Conservation (phyloP, 2,329 filamentous ascomycete species). For the Curvularia lunata region DNA sequence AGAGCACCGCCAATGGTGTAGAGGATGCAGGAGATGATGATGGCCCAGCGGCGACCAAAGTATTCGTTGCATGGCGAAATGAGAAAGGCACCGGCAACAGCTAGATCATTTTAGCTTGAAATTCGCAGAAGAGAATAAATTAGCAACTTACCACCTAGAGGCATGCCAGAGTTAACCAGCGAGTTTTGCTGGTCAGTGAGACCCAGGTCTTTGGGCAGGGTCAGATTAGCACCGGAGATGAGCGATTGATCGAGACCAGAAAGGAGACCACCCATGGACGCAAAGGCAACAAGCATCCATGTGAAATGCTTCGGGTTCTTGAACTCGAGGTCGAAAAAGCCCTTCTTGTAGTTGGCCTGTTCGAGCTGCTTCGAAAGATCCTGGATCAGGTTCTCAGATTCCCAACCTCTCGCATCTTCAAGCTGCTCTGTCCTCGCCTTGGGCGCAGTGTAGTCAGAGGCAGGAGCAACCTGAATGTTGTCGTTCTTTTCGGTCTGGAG, state of each 20-base stretch:
- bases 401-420: slow-evolving; percentile 49
- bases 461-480: slow-evolving; percentile 32
- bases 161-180: slow-evolving; percentile 73
- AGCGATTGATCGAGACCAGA: slow-evolving; percentile 76
- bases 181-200: slow-evolving; percentile 64
- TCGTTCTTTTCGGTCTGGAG: slow-evolving; percentile 24
- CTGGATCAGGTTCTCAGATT: slow-evolving; percentile 54
- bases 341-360: slow-evolving; percentile 46
- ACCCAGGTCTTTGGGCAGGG: slow-evolving; percentile 64
- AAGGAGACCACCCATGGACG: slow-evolving; percentile 76
- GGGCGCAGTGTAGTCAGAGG: slow-evolving; percentile 31
- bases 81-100: slow-evolving; percentile 71
- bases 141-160: slow-evolving; percentile 59
- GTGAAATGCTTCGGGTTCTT: slow-evolving; percentile 70
- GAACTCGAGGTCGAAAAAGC: slow-evolving; percentile 63
- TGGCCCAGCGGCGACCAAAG: slow-evolving; percentile 70
- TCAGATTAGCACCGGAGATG: slow-evolving; percentile 74
- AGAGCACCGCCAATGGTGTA: slow-evolving; percentile 74
- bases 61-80: slow-evolving; percentile 71
- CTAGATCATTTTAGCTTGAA: slow-evolving; percentile 39
- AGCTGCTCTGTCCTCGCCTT: slow-evolving; percentile 43
- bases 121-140: too few species aligned
- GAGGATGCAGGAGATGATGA: slow-evolving; percentile 71
- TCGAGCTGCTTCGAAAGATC: slow-evolving; percentile 50
- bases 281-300: slow-evolving; percentile 71